Evolutionary conservation across 2,329 filamentous ascomycete genomes (phyloP), one percentile per base, ranked within the genome.

Genomic region (Diaporthe sp.): DNA sequence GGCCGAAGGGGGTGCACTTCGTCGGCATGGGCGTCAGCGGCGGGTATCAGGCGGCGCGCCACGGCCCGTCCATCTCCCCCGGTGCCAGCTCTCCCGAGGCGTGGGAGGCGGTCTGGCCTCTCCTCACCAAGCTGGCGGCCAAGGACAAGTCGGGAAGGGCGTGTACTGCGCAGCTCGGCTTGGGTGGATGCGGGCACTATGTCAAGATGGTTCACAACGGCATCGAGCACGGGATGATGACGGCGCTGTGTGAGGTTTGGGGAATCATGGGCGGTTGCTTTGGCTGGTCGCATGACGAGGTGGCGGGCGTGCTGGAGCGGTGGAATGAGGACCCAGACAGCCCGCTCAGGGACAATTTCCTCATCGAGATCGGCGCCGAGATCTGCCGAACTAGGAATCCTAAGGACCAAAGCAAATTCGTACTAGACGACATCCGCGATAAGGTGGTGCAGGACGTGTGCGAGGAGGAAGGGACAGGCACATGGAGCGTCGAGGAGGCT

Each of bases 171-270:
- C 85, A 87, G 35, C 86, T 92, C 61, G 92, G 92, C 0, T 88
- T 89, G 2, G 89, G 89, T 0, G 92, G 92, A 1, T 87, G 89
- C 1, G 92, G 92, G 0, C 92, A 94, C 80, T 94, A 92, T 78
- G 91, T 94, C 54, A 94, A 95, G 84, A 94, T 94, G 92, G 87
- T 94, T 5, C 92, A 94, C 80, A 94, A 94, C 77, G 92, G 92
- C 1, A 94, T 94, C 75, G 92, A 94, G 80, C 91, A 93, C 76
- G 92, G 91, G 2, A 93, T 94, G 89, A 89, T 94, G 84, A 89
- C 83, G 71, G 86, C 88, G 0, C 86, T 93, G 8, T 89, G 88
- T 19, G 92, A 94, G 80, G 89, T 89, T 3, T 94, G 91, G 91
- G 86, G 86, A 0, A 86, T 93, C 42, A 89, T 94, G 84, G 85